A percentile compares a stretch with the other conserved stretches of the same genome.
These are phyloP conservation scores for Grigorovia humatica DNA, from an alignment of 805 yeast species.

Conservation along the genomic window DNA sequence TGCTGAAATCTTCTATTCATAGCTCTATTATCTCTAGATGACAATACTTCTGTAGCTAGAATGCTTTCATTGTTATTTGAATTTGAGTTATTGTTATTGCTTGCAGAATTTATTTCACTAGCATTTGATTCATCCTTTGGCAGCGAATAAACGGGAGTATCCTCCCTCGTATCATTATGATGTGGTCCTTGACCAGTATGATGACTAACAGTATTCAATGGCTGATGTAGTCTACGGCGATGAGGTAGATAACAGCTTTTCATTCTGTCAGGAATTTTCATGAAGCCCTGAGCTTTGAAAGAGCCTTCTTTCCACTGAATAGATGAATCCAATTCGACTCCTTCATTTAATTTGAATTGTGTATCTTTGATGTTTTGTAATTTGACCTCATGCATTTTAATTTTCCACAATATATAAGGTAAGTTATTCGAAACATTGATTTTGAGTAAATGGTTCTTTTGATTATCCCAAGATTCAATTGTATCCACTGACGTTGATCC, in stretches of 20 bases:
- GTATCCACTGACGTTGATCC: neutral
- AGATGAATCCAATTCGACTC: conserved; percentile 14
- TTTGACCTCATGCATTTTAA: conserved; percentile 10
- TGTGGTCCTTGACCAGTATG: conserved; percentile 34
- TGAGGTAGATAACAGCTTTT: conserved; percentile 77
- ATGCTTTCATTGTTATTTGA: conserved; percentile 2
- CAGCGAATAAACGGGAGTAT: conserved; percentile 14
- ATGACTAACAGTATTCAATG: conserved; percentile 60
- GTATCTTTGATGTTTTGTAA: conserved; percentile 5
- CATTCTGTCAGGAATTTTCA: conserved; percentile 58
- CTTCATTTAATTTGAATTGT: conserved; percentile 21
- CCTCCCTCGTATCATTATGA: conserved; percentile 32
- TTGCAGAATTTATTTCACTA: conserved; percentile 6
- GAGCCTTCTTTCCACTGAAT: conserved; percentile 40
- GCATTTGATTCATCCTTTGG: conserved; percentile 15
- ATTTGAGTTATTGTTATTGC: conserved; percentile 2
- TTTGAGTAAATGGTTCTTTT: neutral
- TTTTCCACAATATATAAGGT: conserved; percentile 20
- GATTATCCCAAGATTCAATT: neutral
- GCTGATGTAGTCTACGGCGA: conserved; percentile 54
- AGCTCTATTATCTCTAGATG: conserved; percentile 80
- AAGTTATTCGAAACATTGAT: neutral
- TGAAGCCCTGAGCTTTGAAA: conserved; percentile 63
- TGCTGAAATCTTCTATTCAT: conserved; percentile 82
- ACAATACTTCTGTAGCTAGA: conserved; percentile 34